Evolutionary conservation across 345 rosid species (phyloP).

Genomic region (Sonneratia alba): DNA sequence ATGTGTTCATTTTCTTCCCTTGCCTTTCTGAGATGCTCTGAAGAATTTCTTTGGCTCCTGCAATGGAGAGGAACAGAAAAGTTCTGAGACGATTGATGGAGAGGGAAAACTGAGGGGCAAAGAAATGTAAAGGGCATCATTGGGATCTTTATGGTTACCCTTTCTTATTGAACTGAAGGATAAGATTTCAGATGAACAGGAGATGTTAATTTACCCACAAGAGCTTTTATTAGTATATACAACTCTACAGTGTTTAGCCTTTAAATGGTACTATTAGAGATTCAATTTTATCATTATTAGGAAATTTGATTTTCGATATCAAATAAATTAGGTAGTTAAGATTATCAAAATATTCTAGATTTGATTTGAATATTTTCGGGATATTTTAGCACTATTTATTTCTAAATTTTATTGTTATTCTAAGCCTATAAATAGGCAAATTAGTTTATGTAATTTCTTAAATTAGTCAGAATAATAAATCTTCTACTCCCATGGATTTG

Average conservation of each 20-base stretch:
- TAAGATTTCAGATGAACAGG: background rate
- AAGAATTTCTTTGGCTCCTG: slow-evolving; percentile 81
- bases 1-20: slow-evolving; percentile 72
- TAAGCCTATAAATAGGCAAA: no score
- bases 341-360: no score
- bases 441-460: no score
- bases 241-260: background rate
- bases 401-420: no score
- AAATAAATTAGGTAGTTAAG: no score
- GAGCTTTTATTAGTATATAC: background rate
- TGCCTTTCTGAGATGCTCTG: slow-evolving; percentile 78
- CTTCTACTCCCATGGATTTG: no score
- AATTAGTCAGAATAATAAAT: no score
- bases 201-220: background rate
- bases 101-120: background rate
- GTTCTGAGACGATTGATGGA: background rate
- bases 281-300: no score
- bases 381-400: no score
- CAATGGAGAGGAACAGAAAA: slow-evolving; percentile 9
- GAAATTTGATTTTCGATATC: no score
- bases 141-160: background rate
- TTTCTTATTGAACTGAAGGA: background rate
- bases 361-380: no score
- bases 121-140: background rate
- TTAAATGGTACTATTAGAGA: background rate